Percentiles rank a stretch among this genome's conserved stretches.
Evolutionary conservation across 2,329 filamentous ascomycete species (phyloP).

Genomic region (Trichoderma atroviride): DNA sequence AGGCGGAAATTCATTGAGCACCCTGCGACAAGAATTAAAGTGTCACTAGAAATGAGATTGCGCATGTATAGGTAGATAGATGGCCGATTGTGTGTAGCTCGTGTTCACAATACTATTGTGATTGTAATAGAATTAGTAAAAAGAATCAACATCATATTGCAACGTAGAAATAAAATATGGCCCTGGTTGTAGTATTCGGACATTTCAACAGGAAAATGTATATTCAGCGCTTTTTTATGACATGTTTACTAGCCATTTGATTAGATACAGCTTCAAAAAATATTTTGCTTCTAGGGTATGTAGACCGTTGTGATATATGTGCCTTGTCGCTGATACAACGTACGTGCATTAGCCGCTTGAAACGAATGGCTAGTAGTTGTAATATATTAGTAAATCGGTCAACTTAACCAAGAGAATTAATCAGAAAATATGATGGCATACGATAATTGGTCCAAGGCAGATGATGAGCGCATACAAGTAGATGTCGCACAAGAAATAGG

Average conservation of each 20-base stretch:
- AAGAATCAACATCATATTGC: background rate
- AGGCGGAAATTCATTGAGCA: background rate
- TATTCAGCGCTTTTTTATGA: background rate
- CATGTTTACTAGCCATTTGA: background rate
- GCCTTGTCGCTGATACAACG: background rate
- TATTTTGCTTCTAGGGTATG: background rate
- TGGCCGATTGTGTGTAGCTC: too few species aligned
- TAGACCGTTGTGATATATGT: background rate
- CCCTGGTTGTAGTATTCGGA: background rate
- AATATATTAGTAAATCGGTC: background rate
- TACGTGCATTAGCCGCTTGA: background rate
- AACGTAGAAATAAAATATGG: background rate
- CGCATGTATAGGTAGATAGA: too few species aligned
- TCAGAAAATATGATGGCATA: background rate
- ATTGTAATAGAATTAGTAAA: background rate
- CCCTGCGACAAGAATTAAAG: background rate
- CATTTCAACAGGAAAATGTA: background rate
- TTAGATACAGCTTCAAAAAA: background rate
- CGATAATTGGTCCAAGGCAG: background rate
- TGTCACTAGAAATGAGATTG: too few species aligned
- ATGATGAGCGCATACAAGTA: background rate
- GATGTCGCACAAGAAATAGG: background rate
- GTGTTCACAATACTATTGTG: too few species aligned
- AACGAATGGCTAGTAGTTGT: background rate
- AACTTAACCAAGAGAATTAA: background rate